These are phyloP conservation scores for Phaeosphaeria sp. DNA, from an alignment of 2,329 filamentous ascomycete genomes.

Conservation along the genomic window DNA sequence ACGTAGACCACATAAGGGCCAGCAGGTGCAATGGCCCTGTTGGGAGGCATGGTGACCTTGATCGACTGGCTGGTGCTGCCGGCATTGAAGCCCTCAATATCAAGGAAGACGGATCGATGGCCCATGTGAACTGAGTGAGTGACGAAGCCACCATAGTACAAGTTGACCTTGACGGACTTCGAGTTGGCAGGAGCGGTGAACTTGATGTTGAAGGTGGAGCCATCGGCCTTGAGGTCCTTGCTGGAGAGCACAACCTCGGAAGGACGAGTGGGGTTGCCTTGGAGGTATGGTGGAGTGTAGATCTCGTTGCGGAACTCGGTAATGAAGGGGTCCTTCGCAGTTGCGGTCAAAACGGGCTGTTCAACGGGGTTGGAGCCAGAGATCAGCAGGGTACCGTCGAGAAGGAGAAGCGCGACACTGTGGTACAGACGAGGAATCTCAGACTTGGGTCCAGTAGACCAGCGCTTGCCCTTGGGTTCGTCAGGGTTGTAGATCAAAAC, in stretches of 20 bases:
- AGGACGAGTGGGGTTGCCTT: conserved; percentile 61
- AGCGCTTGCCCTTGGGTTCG: conserved; percentile 59
- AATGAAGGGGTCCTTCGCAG: conserved; percentile 56
- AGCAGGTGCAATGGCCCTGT: conserved; percentile 62
- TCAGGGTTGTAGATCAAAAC: conserved; percentile 65
- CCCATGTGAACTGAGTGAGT: conserved; percentile 69
- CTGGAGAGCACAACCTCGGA: conserved; percentile 55
- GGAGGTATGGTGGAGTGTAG: conserved; percentile 67
- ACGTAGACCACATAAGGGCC: conserved; percentile 68
- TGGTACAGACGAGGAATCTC: conserved; percentile 63
- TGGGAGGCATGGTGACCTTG: conserved; percentile 62
- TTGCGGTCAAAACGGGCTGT: conserved; percentile 59
- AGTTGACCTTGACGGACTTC: conserved; percentile 56
- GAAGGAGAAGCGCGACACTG: conserved; percentile 64
- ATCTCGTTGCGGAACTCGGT: conserved; percentile 69
- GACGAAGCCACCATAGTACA: conserved; percentile 67
- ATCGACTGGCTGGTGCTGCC: conserved; percentile 54
- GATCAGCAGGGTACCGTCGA: conserved; percentile 66
- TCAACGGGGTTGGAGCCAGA: conserved; percentile 68
- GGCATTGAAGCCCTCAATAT: conserved; percentile 56
- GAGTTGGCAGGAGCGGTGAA: conserved; percentile 56
- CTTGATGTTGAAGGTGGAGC: conserved; percentile 55
- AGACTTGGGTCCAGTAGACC: conserved; percentile 54
- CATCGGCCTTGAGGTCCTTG: conserved; percentile 53
- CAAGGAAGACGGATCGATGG: conserved; percentile 63